Percentiles rank a stretch among this genome's conserved stretches.
Conservation (phyloP, 345 rosid species). For the Rhodamnia argentea region DNA sequence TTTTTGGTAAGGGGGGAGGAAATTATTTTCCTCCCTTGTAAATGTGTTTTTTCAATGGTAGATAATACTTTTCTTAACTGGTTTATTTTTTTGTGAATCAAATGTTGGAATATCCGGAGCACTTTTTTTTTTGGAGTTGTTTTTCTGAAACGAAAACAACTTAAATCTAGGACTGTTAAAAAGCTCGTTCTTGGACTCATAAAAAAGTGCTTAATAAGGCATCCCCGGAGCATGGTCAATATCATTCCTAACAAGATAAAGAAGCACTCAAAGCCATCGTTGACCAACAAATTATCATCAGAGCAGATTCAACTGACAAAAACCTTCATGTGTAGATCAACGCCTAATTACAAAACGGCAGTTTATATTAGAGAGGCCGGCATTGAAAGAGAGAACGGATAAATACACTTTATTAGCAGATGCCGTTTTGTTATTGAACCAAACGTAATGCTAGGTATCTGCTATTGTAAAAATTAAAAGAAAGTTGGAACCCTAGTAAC, state of each 20-base stretch:
- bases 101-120: too few relatives aligned
- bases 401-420: neutral
- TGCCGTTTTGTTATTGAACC: neutral
- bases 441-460: neutral
- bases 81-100: too few relatives aligned
- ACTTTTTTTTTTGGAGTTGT: too few relatives aligned
- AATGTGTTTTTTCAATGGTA: too few relatives aligned
- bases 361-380: neutral
- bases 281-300: neutral
- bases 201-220: neutral
- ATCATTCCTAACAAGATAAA: neutral
- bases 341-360: neutral
- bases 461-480: neutral
- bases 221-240: neutral
- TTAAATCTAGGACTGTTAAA: neutral
- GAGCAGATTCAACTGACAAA: neutral
- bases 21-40: too few relatives aligned
- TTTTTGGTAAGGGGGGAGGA: too few relatives aligned
- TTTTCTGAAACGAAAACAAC: too few relatives aligned
- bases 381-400: neutral
- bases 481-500: neutral
- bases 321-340: neutral
- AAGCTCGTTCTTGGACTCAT: neutral
- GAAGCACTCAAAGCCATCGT: neutral
- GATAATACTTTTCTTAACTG: too few relatives aligned